Conservation (phyloP, 1,284 basidiomycete genomes). For the Spongiforma sp. region DNA sequence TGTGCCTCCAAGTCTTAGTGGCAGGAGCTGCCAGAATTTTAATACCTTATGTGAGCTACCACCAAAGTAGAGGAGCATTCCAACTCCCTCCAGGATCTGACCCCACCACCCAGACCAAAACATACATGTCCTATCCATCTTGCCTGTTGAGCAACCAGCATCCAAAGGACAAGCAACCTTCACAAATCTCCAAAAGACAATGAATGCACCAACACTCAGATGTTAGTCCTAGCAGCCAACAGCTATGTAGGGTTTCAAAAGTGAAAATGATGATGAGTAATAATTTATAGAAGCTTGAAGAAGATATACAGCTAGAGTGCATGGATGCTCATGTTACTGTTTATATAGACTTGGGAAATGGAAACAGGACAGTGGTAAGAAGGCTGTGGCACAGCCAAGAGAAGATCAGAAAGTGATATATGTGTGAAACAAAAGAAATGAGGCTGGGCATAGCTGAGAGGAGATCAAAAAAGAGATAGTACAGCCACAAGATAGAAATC, state of each 20-base stretch:
- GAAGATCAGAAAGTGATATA: no score
- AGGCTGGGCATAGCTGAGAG: no score
- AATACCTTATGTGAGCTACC: conserved; percentile 13
- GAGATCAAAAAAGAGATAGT: no score
- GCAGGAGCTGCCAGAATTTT: conserved; percentile 13
- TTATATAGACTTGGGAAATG: no score
- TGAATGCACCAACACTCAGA: conserved; percentile 28
- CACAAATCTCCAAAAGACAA: conserved; percentile 27
- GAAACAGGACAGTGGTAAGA: no score
- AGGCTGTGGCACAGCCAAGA: no score
- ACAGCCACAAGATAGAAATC: no score
- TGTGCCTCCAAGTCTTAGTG: conserved; percentile 9
- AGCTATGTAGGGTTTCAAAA: not conserved
- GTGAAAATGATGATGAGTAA: conserved; percentile 24
- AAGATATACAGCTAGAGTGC: no score
- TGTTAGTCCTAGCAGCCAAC: conserved; percentile 15
- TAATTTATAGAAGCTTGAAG: no score
- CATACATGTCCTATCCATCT: conserved; percentile 34
- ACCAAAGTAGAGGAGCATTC: conserved; percentile 32
- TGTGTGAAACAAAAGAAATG: no score
- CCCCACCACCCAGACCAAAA: conserved; percentile 25
- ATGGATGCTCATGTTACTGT: no score
- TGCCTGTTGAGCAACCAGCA: conserved; percentile 10
- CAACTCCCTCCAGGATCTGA: conserved; percentile 14
- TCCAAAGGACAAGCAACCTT: conserved; percentile 5